Evolutionary conservation across 176 grass and related monocot genomes (phyloP), one percentile per base, ranked within the genome.

Genomic region (Saccharum spontaneum): DNA sequence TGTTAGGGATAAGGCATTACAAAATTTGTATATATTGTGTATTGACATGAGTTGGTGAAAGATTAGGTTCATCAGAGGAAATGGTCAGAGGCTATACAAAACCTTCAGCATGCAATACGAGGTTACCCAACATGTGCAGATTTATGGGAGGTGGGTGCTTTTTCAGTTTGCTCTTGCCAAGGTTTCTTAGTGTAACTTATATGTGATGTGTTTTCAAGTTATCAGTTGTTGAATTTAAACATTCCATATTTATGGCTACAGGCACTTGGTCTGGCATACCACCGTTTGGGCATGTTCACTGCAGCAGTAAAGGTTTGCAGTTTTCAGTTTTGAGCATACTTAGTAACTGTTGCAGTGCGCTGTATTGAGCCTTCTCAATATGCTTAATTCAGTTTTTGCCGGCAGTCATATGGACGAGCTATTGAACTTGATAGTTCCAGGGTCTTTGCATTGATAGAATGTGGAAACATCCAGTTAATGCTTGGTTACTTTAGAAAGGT

Each of bases 401-500:
- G 62, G 85, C 89, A 94, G 96, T 98, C 96, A 37, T 98, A 95
- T 89, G 96, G 86, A 30, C 87, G 96, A 79, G 96, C 87, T 82
- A 94, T 92, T 92, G 96, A 98, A 84, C 77, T 98, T 78, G 93
- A 95, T 44, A 69, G 71, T 82, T 92, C 89, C 50, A 93, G 89
- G 83, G 87, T 95, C 48, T 98, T 95, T 88, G 87, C 89, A 2
- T 92, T 98, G 84, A 85, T 98, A 85, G 93, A 93, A 89, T 95
- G 96, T 79, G 96, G 96, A 81, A 92, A 92, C 79, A 93, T 98
- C 52, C 96, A 92, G 44, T 80, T 95, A 76, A 90, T 95, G 85
- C 93, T 98, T 87, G 93, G 96, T 36, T 94, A 90, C 90, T 98
- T 92, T 80, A 98, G 93, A 87, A 93, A 98, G 92, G 96, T 98